Base-by-base conservation (phyloP, 495 filamentous ascomycete species). In the Halenospora varia region DNA sequence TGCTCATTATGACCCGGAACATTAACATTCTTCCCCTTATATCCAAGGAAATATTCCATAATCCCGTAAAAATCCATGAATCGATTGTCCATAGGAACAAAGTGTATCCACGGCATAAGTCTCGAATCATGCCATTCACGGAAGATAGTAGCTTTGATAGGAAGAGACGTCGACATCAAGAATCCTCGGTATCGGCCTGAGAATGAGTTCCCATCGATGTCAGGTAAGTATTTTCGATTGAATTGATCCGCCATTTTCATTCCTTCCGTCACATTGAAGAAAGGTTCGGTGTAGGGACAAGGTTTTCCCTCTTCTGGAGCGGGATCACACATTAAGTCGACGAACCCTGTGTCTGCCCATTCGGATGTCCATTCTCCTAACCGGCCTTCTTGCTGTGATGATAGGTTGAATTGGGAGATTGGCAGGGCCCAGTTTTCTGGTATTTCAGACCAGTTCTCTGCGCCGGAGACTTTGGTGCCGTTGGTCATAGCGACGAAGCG, bases 41-140 rank as follows among this genome's bases (percentile, higher is more conserved):
- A 76, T 11, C 88, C 88, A 2, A 90, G 60, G 67, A 93, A 92
- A 64, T 91, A 93, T 55, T 88, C 83, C 78, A 94, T 82, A 11
- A 94, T 79, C 1, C 82, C 85, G 51, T 84, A 92, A 46, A 89
- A 72, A 66, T 95, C 90, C 35, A 82, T 75, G 59, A 87, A 92
- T 13, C 84, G 78, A 64, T 86, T 91, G 64, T 93, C 90, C 86
- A 94, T 88, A 1, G 90, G 90, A n/a, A 90, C 86, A 61, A 84
- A 90, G 62, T 90, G 87, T 53, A 80, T 80, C 87, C 87, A 90
- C 10, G 85, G 76, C 19, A 87, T 75, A 8, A 90, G 70, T 19
- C 87, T 71, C 35, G 77, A 81, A 62, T 90, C 87, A 57, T 89
- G 87, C 87, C 87, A 89, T 70, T 89, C 88, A 10, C 81, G 74